Evolutionary conservation across 2,329 filamentous ascomycete genomes (phyloP).

Genomic region (Exophiala bonariae): DNA sequence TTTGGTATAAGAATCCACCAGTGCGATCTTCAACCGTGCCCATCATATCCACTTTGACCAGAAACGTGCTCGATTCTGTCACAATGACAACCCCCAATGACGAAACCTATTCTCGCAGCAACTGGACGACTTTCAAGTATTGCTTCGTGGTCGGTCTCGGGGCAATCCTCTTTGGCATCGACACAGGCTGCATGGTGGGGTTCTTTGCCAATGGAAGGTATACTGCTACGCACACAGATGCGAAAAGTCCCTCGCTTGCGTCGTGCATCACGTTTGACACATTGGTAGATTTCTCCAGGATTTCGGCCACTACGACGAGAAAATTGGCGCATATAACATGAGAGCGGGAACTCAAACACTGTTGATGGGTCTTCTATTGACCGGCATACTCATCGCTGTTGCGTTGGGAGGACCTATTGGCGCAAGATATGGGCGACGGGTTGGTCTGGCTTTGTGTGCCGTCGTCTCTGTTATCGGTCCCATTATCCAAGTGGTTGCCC

Average conservation of each 20-base stretch:
- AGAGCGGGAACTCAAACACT: not conserved
- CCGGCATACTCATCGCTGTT: not conserved
- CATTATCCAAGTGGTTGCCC: slow-evolving; percentile 3
- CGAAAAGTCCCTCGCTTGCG: no score
- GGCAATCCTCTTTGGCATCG: slow-evolving; percentile 5
- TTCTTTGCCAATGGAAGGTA: slow-evolving; percentile 8
- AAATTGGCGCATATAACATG: slow-evolving; percentile 3
- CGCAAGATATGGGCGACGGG: slow-evolving; percentile 5
- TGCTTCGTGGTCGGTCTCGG: no score
- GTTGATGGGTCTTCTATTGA: slow-evolving; percentile 4
- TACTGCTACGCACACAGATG: no score
- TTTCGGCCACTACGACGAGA: slow-evolving; percentile 5
- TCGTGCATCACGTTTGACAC: no score
- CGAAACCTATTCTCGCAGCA: no score
- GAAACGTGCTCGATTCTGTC: no score
- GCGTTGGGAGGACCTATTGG: slow-evolving; percentile 3
- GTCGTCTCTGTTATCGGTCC: slow-evolving; percentile 1
- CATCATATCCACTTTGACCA: no score
- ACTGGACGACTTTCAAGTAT: no score
- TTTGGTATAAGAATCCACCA: no score
- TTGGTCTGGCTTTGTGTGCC: slow-evolving; percentile 4
- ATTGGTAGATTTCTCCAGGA: slow-evolving; percentile 9
- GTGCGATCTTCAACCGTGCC: no score
- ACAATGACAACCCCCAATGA: no score
- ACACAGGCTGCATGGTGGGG: slow-evolving; percentile 2